Base-by-base conservation (phyloP, 306 rosid species). In the Inga laurina region DNA sequence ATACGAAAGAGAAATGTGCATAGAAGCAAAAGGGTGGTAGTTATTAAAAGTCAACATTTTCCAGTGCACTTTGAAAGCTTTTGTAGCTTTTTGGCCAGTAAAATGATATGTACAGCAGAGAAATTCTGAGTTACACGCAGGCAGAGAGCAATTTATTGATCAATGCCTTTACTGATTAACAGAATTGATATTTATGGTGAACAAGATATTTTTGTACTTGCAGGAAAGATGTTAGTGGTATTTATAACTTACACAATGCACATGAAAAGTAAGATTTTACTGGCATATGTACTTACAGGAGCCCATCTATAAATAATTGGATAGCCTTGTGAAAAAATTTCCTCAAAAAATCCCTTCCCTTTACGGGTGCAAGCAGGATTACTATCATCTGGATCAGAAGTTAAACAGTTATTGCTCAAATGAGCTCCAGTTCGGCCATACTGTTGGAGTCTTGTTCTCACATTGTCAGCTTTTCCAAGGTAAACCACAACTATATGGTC, bases 271-370 rank as follows among this genome's bases (percentile, higher is more conserved):
- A 72, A 45, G 12, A 45, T 24, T n/a, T 39, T 7, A 21, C 30
- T 24, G 51, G 35, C 19, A 67, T 51, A 66, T 85, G 64, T 72
- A 89, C 97, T 92, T 83, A 95, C 98, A 79, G 91, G 86, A 65
- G 96, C 94, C 98, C 98, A 93, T 95, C 98, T 87, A 83, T 75
- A 95, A 57, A 91, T 86, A 61, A 95, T 82, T 12, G 97, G 84
- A 85, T 82, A 92, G 74, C 92, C 91, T 68, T 77, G 84, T 12
- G 87, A 75, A 81, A 95, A 88, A 2, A 92, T 85, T 49, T 89
- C 88, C 39, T 86, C 88, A 86, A 93, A 95, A 77, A 95, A 90
- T 19, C 91, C 88, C 3, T 78, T 82, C 54, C 92, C 85, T 81
- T 82, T 86, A 24, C 81, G 89, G 15, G 39, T 81, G 67, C 84